Percentiles rank a stretch among this genome's conserved stretches.
Conservation (phyloP, 192 early-diverging fungal genomes). For the Coemansia sp. region DNA sequence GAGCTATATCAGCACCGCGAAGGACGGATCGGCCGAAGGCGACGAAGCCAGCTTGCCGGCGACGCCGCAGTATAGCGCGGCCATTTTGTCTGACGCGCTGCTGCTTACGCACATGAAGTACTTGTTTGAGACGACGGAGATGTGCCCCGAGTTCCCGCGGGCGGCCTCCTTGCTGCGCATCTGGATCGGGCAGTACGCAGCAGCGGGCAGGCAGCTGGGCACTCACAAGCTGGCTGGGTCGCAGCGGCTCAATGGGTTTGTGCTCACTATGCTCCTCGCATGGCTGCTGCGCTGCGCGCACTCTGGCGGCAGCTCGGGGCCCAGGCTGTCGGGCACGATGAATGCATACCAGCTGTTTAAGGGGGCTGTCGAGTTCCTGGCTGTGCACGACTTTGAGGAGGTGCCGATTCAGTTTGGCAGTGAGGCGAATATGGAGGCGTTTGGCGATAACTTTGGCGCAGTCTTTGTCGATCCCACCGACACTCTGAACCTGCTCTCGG, state of each 20-base stretch:
- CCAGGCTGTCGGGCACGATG: conserved; percentile 66
- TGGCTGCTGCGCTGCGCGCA: conserved; percentile 68
- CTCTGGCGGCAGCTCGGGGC: conserved; percentile 39
- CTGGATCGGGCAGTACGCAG: conserved; percentile 77
- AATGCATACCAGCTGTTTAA: conserved; percentile 85
- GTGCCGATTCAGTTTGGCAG: conserved; percentile 25
- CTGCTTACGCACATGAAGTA: conserved; percentile 73
- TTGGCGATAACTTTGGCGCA: conserved; percentile 65
- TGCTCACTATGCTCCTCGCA: conserved; percentile 83
- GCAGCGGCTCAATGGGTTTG: conserved; percentile 68
- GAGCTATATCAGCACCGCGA: conserved; percentile 19
- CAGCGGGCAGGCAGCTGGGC: conserved; percentile 28
- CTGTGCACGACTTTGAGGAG: conserved; percentile 43
- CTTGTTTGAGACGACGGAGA: conserved; percentile 70
- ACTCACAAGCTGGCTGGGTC: conserved; percentile 9
- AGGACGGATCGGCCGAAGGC: background rate
- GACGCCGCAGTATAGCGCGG: conserved; percentile 90
- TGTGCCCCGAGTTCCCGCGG: conserved; percentile 74
- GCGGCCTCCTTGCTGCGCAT: conserved; percentile 77
- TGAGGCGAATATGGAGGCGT: conserved; percentile 45
- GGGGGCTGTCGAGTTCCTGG: conserved; percentile 81
- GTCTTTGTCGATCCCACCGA: conserved; percentile 86
- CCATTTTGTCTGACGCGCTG: conserved; percentile 73
- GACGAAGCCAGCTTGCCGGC: conserved; percentile 36
- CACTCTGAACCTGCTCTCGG: conserved; percentile 76